Base-by-base conservation (phyloP, 2,329 filamentous ascomycete genomes). In the Aureobasidium melanogenum region DNA sequence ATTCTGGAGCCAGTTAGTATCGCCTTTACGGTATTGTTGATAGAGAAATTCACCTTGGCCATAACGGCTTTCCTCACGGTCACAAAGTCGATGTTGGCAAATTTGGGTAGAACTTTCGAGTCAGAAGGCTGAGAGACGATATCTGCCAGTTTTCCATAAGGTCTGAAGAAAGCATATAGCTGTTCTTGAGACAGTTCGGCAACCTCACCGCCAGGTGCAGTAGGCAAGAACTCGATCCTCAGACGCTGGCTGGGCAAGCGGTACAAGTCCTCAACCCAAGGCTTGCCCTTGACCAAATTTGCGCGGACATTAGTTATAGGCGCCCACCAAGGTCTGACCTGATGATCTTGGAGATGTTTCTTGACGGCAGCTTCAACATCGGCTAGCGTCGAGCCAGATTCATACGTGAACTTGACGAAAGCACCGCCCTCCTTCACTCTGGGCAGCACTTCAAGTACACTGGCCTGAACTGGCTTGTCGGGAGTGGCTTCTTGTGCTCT, bases 231-330 rank as follows among this genome's bases (percentile, higher is more conserved):
- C 70, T 97, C 93, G 24, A 97, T 85, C 67, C 85, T 88, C 39
- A 99, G 69, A 30, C 89, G 82, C 43, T 80, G 80, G 62, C 86
- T 90, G 0, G 94, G 94, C 55, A 91, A 86, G 7, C 91, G 84
- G 67, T 91, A 88, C 30, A 99, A 77, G 71, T 99, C 94, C 70
- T 97, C 94, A 2, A 97, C 82, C 94, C 94, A 99, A 0, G 94
- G 94, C 24, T 86, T 84, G 10, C 94, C 94, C 60, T 84, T 80
- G 2, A 99, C 94, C 7, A 91, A 77, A 26, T 85, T 85, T 3
- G 86, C 85, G 52, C 84, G 82, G 61, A 96, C 86, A 15, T 82
- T 76, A 24, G 84, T 81, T 65, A 96, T 87, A 0, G 91, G 91
- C 67, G 87, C 95, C 78, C 94, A 97, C 89, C 92, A 96, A 2